Percentiles rank a stretch among this genome's conserved stretches.
phyloP scores from a whole-genome alignment of 257 asterid species.

The Solanum bulbocastanum region DNA sequence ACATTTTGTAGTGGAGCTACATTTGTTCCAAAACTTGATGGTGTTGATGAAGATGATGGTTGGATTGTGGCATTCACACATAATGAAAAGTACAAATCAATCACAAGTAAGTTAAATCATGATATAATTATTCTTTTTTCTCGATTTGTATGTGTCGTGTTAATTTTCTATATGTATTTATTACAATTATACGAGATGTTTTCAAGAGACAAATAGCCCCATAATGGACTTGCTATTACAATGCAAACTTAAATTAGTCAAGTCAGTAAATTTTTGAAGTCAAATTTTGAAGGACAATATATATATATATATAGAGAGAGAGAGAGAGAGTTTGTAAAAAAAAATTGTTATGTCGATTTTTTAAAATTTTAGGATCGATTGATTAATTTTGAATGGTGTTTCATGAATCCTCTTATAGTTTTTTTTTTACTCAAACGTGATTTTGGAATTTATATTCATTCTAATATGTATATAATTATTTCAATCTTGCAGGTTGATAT shows the following conservation, averaged over 20 bases:
- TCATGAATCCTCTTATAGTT: no score
- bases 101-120: slow-evolving; percentile 4
- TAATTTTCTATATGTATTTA: neutral
- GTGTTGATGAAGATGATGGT: slow-evolving; percentile 22
- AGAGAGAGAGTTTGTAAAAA: no score
- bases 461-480: neutral
- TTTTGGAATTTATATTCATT: neutral
- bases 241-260: no score
- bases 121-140: neutral
- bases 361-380: no score
- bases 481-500: slow-evolving; percentile 13
- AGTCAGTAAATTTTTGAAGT: no score
- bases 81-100: slow-evolving; percentile 1
- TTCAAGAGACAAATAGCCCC: neutral
- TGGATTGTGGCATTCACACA: slow-evolving; percentile 22
- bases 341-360: no score
- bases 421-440: no score
- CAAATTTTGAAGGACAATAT: no score
- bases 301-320: no score
- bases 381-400: no score
- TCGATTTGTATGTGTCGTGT: fast-evolving
- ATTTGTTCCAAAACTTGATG: slow-evolving; percentile 9
- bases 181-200: neutral
- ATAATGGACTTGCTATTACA: no score
- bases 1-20: slow-evolving; percentile 17